Evolutionary conservation across 805 yeast genomes (phyloP).

Genomic region (Starmerella riodocensis): DNA sequence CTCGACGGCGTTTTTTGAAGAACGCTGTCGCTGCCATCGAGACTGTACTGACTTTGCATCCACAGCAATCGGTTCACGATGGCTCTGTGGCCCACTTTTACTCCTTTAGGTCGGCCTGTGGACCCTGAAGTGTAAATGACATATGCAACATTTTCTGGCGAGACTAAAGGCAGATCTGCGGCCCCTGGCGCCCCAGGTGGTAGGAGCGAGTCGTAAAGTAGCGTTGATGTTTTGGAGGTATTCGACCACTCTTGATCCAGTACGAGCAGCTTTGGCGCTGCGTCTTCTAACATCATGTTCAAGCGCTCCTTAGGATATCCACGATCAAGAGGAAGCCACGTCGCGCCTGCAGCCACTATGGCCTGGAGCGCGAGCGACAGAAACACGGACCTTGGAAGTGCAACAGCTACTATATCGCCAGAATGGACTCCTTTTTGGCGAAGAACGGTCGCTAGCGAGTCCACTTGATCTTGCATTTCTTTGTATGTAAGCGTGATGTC

Average conservation of each 20-base stretch:
- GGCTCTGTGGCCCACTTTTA: slow-evolving; percentile 33
- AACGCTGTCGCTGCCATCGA: slow-evolving; percentile 2
- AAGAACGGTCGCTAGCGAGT: background rate
- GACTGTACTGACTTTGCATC: slow-evolving; percentile 12
- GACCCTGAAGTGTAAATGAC: slow-evolving; percentile 83
- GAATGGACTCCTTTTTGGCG: slow-evolving; percentile 1
- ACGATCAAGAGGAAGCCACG: slow-evolving; percentile 12
- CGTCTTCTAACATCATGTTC: slow-evolving; percentile 11
- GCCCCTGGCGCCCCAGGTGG: background rate
- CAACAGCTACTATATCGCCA: slow-evolving; percentile 13
- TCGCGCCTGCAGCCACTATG: slow-evolving; percentile 5
- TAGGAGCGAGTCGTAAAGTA: background rate
- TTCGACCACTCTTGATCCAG: background rate
- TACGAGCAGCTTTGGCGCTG: slow-evolving; percentile 8
- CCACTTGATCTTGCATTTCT: slow-evolving; percentile 3
- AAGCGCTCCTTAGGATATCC: slow-evolving; percentile 10
- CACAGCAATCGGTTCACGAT: slow-evolving; percentile 12
- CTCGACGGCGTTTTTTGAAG: slow-evolving; percentile 14
- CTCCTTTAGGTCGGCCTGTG: slow-evolving; percentile 77
- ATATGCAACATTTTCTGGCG: slow-evolving; percentile 34
- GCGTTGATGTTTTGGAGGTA: no score
- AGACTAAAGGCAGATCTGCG: background rate
- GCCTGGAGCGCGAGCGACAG: slow-evolving; percentile 11
- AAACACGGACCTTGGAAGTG: slow-evolving; percentile 5
- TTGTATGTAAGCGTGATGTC: slow-evolving; percentile 1